Base-by-base conservation (phyloP, 768 basidiomycete species). In the Clavulina sp. region DNA sequence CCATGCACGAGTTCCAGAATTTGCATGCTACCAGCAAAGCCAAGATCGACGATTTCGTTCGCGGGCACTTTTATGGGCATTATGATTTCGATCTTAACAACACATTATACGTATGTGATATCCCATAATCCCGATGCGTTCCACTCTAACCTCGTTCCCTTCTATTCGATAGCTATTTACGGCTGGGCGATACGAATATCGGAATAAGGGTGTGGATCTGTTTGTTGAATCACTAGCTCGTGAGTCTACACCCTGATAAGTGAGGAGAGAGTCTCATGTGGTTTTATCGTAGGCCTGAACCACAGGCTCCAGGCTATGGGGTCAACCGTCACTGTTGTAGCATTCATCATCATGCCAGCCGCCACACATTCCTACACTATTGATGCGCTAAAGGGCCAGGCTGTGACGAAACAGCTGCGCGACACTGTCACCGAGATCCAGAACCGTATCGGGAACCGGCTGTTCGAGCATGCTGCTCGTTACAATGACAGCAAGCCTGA, bases 181-280 rank as follows among this genome's bases (percentile, higher is more conserved):
- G 16, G 95, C 95, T n/a, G 95, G 95, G 38, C 78, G 95, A 41
- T 99, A 99, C 66, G 95, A 99, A 65, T 99, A 95, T 66, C 76
- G 95, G 38, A 99, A 99, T 72, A 99, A 99, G 70, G 95, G 95
- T 52, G 91, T 97, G 29, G 95, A 99, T 63, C 95, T 99, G 93
- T 99, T 96, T 64, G 93, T 99, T 58, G 95, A 99, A 68, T 75
- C 83, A 18, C 77, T 99, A 52, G 95, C 93, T 28, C 86, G 93
- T 63, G 49, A 58, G 68, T 63, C 4, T 48, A 24, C 24, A n/a
- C 21, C 23, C 26, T 28, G 34, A 38, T 38, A 19, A 38, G 9
- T 38, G 9, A 9, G 9, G 34, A 38, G 9, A 31, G n/a, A 21
- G 21, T 16, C 46, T 34, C 5, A 24, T 4, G 13, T 16, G 26